Percentiles rank a stretch among this genome's conserved stretches.
Conservation (phyloP, 768 basidiomycete species). For the Russula dissimulans region DNA sequence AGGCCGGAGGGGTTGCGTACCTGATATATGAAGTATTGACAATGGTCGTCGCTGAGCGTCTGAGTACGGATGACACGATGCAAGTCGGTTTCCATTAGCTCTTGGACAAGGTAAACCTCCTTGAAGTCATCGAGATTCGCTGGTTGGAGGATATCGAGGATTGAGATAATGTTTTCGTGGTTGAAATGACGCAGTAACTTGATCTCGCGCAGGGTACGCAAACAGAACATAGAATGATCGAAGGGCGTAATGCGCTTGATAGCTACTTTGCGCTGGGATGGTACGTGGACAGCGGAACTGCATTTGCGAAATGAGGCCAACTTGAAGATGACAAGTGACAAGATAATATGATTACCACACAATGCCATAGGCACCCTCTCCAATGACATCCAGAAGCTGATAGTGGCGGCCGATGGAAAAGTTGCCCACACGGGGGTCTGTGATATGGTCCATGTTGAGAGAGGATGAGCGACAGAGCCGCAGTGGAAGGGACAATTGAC, state of each 20-base stretch:
- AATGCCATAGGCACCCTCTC: conserved; percentile 90
- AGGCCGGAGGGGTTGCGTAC: conserved; percentile 27
- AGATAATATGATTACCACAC: conserved; percentile 46
- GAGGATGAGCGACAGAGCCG: neutral
- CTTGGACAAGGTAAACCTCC: conserved; percentile 72
- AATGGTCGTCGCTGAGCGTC: conserved; percentile 88
- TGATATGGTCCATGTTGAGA: conserved; percentile 24
- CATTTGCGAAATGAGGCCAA: conserved; percentile 6
- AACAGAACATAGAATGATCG: conserved; percentile 92
- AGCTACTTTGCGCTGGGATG: conserved; percentile 85
- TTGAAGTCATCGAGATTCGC: conserved; percentile 62
- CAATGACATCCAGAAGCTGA: conserved; percentile 79
- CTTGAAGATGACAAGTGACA: neutral
- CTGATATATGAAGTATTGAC: conserved; percentile 97
- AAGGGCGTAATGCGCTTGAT: conserved; percentile 96
- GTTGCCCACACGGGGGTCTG: conserved; percentile 17
- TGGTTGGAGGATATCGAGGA: conserved; percentile 88
- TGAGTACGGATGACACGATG: conserved; percentile 96
- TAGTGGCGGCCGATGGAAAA: conserved; percentile 56
- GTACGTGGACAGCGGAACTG: conserved; percentile 74
- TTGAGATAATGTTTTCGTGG: conserved; percentile 87
- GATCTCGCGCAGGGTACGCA: conserved; percentile 86
- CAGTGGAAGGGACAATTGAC: too few relatives aligned
- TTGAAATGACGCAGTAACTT: conserved; percentile 86
- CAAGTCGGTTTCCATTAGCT: conserved; percentile 90